Evolutionary conservation across 345 rosid genomes (phyloP), one percentile per base, ranked within the genome.

Genomic region (Durio zibethinus): DNA sequence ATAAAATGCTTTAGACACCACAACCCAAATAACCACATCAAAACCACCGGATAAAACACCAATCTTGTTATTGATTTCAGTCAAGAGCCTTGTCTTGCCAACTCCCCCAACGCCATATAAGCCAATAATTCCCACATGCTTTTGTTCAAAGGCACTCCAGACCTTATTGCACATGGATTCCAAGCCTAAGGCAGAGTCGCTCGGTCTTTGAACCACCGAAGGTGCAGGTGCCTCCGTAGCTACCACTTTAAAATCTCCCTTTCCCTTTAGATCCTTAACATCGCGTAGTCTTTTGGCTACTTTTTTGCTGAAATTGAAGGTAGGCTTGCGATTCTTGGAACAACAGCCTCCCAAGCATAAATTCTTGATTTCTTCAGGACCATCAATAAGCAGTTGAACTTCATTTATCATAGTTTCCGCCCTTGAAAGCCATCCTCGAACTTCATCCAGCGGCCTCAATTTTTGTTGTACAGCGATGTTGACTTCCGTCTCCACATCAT

Each of bases 61-160:
- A n/a, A n/a, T 2, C 59, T 54, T 54, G 11, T 54, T 54, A 27
- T 54, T 54, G 59, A 54, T 54, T 54, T 54, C 11, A 0, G 10
- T 54, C 59, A 54, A n/a, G 12, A 79, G 77, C 5, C 64, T 73
- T 2, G 81, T 79, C 25, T 79, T 79, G n/a, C 81, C 81, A 5
- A 78, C 77, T 21, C 73, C 79, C 0, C 73, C 73, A 29, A 12
- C 33, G 16, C 79, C 79, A 12, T 76, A 50, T 15, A 77, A 3
- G 21, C 80, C 80, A 4, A 78, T 27, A 10, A 12, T 61, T 5
- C 52, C 29, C 2, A 50, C 60, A 4, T n/a, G 20, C 21, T 36
- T 12, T 16, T 15, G 23, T 23, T 23, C 10, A 12, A 61, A 11
- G 11, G 5, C 25, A 0, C 21, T 33, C 77, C 72, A 48, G 1